Conservation (phyloP, 306 rosid species). For the Hippophae gyantsensis region DNA sequence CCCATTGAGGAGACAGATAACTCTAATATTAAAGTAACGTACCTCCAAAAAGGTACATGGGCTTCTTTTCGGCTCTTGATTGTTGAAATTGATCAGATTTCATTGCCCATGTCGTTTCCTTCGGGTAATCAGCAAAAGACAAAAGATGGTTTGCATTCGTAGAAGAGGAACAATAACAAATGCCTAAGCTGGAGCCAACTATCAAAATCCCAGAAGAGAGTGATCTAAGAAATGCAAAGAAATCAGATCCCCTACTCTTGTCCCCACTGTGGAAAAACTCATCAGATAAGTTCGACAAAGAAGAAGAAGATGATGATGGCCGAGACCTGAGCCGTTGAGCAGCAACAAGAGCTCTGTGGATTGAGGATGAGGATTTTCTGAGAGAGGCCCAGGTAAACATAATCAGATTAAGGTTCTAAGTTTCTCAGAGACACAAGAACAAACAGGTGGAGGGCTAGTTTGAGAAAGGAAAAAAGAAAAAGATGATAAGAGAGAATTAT, state of each 20-base stretch:
- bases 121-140: conserved; percentile 33
- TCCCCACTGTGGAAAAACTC: conserved; percentile 11
- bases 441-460: neutral
- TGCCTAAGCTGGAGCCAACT: conserved; percentile 42
- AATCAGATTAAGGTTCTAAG: conserved; percentile 2
- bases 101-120: conserved; percentile 12
- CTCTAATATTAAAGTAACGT: neutral
- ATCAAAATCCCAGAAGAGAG: conserved; percentile 34
- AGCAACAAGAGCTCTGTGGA: neutral
- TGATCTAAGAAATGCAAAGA: conserved; percentile 26
- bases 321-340: conserved; percentile 21
- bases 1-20: neutral
- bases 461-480: neutral
- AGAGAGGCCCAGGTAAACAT: conserved; percentile 47
- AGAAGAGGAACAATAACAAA: conserved; percentile 36
- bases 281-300: conserved; percentile 13
- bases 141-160: conserved; percentile 12
- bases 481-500: conserved; percentile 1
- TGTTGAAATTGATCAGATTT: conserved; percentile 21
- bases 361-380: conserved; percentile 18
- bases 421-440: neutral
- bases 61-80: conserved; percentile 17
- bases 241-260: conserved; percentile 7
- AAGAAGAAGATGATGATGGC: conserved; percentile 18
- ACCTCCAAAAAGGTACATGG: conserved; percentile 51